These are phyloP conservation scores for Solanum hybrid DNA, from an alignment of 305 asterid species.

Conservation along the genomic window DNA sequence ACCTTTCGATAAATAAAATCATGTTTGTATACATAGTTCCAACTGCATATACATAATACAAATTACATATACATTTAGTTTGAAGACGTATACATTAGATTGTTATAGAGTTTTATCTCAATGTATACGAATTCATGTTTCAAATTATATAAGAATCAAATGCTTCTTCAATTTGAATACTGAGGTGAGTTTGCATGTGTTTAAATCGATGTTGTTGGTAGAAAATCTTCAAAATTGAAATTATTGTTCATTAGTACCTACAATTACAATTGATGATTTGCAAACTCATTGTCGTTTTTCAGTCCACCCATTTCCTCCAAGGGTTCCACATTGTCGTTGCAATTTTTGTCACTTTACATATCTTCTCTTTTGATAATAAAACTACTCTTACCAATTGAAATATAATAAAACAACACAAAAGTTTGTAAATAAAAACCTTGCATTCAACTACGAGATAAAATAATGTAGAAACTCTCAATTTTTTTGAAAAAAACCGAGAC, in stretches of 20 bases:
- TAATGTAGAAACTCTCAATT: no score
- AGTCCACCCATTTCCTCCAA: neutral
- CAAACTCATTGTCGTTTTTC: no score
- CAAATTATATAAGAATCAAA: neutral
- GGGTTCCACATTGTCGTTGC: neutral
- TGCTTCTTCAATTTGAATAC: neutral
- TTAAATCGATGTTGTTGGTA: no score
- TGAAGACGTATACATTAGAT: no score
- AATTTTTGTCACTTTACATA: neutral
- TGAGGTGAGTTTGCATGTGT: neutral
- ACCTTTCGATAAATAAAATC: neutral
- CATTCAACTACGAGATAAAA: no score
- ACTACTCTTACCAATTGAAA: neutral
- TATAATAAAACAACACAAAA: no score
- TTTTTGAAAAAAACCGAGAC: no score
- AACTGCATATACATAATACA: neutral
- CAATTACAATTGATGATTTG: no score
- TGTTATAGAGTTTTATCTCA: neutral
- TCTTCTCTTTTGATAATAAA: neutral
- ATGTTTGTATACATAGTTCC: neutral
- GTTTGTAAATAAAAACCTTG: neutral
- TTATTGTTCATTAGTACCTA: no score
- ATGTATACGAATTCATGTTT: neutral
- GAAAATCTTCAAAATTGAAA: no score
- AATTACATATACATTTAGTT: no score